Percentiles rank a stretch among this genome's conserved stretches.
Evolutionary conservation across 2,329 filamentous ascomycete species (phyloP).

Genomic region (Penicillium sp.): DNA sequence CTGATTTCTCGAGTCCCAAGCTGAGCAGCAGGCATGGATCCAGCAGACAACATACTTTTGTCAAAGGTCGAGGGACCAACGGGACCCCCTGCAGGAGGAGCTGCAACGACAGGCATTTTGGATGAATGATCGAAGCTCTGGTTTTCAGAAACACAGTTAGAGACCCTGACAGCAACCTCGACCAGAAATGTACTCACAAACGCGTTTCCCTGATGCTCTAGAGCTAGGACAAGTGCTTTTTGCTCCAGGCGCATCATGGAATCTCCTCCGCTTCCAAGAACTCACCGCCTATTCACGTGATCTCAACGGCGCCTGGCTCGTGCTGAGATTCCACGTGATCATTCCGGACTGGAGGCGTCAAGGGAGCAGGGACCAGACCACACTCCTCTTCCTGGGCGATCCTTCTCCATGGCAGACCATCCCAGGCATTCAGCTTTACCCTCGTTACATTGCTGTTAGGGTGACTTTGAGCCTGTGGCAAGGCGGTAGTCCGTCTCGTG

Average conservation of each 20-base stretch:
- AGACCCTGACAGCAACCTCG: neutral
- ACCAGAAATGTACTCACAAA: constrained; percentile 4
- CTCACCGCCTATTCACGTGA: constrained; percentile 23
- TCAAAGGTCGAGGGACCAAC: constrained; percentile 68
- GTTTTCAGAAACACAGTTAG: neutral
- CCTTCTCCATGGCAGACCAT: constrained; percentile 30
- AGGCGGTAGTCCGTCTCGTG: constrained; percentile 35
- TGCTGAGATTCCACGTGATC: constrained; percentile 24
- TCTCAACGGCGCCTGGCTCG: constrained; percentile 21
- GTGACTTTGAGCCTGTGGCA: constrained; percentile 33
- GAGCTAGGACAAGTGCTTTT: constrained; percentile 21
- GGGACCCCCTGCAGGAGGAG: constrained; percentile 49
- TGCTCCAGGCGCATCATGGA: constrained; percentile 15
- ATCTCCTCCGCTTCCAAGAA: constrained; percentile 14
- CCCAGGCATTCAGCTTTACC: constrained; percentile 23
- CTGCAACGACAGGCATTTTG: constrained; percentile 60
- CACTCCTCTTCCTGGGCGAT: constrained; percentile 27
- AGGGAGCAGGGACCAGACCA: constrained; percentile 26
- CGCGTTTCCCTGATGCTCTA: neutral
- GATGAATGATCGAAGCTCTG: neutral
- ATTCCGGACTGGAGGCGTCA: constrained; percentile 17
- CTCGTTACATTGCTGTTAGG: constrained; percentile 24
- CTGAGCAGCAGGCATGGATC: neutral
- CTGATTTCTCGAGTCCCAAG: neutral
- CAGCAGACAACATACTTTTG: constrained; percentile 59